Conservation (phyloP, 139 green algal species). For the Chlorella vulgaris region DNA sequence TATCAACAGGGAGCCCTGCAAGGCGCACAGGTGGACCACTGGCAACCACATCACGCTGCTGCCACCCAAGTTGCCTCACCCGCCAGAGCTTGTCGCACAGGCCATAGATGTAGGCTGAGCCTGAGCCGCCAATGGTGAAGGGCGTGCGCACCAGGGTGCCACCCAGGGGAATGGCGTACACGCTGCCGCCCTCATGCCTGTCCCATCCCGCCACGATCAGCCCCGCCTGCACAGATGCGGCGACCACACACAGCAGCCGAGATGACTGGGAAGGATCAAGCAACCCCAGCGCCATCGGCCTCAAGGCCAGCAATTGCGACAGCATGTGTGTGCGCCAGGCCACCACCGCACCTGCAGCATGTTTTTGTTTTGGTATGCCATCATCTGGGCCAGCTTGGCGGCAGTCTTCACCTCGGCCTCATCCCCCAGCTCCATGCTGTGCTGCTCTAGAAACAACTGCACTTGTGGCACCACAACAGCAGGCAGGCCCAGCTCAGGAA, state of each 20-base stretch:
- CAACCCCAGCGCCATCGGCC: neutral
- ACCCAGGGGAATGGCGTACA: slow-evolving; percentile 86
- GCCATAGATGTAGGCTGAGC: slow-evolving; percentile 89
- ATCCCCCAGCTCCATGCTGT: slow-evolving; percentile 73
- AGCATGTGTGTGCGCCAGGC: too few relatives aligned
- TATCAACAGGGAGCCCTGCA: neutral
- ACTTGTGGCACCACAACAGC: too few relatives aligned
- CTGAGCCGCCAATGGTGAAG: slow-evolving; percentile 84
- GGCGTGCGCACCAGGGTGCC: slow-evolving; percentile 79
- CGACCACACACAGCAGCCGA: neutral
- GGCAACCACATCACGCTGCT: neutral
- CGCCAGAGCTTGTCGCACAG: slow-evolving; percentile 82
- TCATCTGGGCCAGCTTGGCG: slow-evolving; percentile 75
- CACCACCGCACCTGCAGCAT: slow-evolving; percentile 3
- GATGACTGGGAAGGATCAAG: neutral
- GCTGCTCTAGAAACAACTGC: slow-evolving; percentile 71
- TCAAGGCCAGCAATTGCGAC: too few relatives aligned
- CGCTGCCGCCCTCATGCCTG: slow-evolving; percentile 61
- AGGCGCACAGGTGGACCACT: neutral
- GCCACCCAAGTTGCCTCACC: neutral
- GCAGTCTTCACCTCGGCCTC: slow-evolving; percentile 76
- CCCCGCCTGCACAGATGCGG: slow-evolving; percentile 56
- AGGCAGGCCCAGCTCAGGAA: neutral
- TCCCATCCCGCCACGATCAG: slow-evolving; percentile 86
- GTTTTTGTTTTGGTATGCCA: slow-evolving; percentile 92